These are phyloP conservation scores for Ceratocystis eucalypticola DNA, from an alignment of 2,329 filamentous ascomycete species.

Conservation along the genomic window DNA sequence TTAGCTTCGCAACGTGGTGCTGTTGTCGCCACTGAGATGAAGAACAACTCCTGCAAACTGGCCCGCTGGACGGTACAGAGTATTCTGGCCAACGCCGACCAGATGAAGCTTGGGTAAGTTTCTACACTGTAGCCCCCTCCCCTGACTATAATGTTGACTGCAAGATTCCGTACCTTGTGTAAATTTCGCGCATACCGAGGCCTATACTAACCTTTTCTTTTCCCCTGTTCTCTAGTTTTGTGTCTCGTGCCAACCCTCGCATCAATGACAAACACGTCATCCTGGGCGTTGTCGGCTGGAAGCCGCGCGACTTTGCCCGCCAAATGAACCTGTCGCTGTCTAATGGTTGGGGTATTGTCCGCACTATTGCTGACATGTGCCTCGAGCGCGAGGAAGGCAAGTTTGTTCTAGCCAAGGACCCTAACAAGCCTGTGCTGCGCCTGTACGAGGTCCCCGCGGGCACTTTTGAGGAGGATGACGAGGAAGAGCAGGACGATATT, in stretches of 20 bases:
- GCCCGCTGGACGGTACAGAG: constrained; percentile 95
- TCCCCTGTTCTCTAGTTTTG: constrained; percentile 49
- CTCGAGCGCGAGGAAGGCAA: constrained; percentile 63
- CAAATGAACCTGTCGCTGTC: constrained; percentile 97
- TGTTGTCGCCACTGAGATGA: constrained; percentile 98
- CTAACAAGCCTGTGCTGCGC: constrained; percentile 89
- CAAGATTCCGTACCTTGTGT: neutral
- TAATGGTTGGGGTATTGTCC: constrained; percentile 98
- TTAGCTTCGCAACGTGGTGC: constrained; percentile 88
- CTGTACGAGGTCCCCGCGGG: constrained; percentile 80
- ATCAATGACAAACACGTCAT: constrained; percentile 87
- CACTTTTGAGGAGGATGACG: constrained; percentile 72
- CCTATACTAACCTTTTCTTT: constrained; percentile 23
- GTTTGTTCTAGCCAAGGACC: constrained; percentile 75
- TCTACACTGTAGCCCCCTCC: too few species aligned
- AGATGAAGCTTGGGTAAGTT: constrained; percentile 90
- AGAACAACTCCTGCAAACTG: constrained; percentile 99
- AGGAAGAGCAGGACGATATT: constrained; percentile 39
- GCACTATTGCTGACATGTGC: constrained; percentile 93
- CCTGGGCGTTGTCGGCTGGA: constrained; percentile 91
- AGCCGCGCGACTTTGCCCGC: constrained; percentile 87
- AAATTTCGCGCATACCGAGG: neutral
- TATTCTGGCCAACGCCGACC: constrained; percentile 91
- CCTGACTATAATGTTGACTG: neutral
- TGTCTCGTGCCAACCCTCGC: constrained; percentile 87